Conservation (phyloP, 2,329 filamentous ascomycete species). For the Stachybotrys chlorohalonatus region DNA sequence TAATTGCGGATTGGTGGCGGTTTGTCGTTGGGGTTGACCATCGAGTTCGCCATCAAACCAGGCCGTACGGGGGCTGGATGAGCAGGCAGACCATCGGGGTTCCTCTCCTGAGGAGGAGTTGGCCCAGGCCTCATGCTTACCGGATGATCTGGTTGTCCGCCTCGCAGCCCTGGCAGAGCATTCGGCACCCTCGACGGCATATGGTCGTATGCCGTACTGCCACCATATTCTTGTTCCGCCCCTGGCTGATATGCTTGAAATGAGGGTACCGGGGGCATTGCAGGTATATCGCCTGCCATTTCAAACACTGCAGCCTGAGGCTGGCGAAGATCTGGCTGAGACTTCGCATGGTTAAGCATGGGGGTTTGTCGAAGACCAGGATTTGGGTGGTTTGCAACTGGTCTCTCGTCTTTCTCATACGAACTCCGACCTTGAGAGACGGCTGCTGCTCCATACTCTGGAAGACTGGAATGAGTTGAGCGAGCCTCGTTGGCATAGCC, state of each 20-base stretch:
- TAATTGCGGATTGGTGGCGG: constrained; percentile 52
- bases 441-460: constrained; percentile 33
- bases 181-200: constrained; percentile 17
- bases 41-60: constrained; percentile 50
- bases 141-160: constrained; percentile 3
- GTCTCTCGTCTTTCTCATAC: constrained; percentile 37
- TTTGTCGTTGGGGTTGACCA: constrained; percentile 45
- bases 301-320: constrained; percentile 64
- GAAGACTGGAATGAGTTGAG: constrained; percentile 17
- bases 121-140: constrained; percentile 11
- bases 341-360: constrained; percentile 52
- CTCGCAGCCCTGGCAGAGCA: constrained; percentile 17
- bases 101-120: constrained; percentile 20
- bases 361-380: constrained; percentile 40
- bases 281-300: constrained; percentile 55
- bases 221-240: constrained; percentile 13
- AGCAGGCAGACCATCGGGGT: constrained; percentile 41
- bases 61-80: constrained; percentile 56
- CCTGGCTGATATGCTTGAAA: constrained; percentile 17
- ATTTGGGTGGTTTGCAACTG: constrained; percentile 32
- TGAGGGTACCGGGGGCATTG: constrained; percentile 40
- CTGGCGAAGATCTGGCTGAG: constrained; percentile 57
- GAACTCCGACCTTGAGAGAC: constrained; percentile 27
- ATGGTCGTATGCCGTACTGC: constrained; percentile 14
- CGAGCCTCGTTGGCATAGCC: constrained; percentile 11